Evolutionary conservation across 2,329 filamentous ascomycete genomes (phyloP).

Genomic region (Talaromyces sp.): DNA sequence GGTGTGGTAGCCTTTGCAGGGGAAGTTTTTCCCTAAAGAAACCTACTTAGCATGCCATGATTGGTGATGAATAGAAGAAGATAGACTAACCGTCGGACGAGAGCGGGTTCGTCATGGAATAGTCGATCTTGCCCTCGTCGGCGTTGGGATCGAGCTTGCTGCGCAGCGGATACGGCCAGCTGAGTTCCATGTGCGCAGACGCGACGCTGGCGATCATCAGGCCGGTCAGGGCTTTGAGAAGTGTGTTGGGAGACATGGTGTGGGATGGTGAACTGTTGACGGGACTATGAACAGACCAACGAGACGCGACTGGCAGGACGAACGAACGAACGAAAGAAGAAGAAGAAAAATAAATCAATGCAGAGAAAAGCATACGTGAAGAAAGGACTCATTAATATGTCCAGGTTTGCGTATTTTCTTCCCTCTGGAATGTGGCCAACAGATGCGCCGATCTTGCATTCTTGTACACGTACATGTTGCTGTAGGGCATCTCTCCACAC

Average conservation of each 20-base stretch:
- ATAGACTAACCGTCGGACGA: constrained; percentile 5
- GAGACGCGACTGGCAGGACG: not conserved
- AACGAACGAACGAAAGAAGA: not conserved
- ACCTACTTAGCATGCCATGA: not conserved
- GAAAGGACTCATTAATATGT: not conserved
- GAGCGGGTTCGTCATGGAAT: constrained; percentile 67
- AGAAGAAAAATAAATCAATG: not conserved
- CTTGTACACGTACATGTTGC: not conserved
- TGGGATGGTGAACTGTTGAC: not conserved
- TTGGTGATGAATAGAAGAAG: not conserved
- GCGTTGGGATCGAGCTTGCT: constrained; percentile 45
- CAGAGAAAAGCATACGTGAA: not conserved
- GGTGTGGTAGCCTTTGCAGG: constrained; percentile 65
- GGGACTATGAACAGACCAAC: not conserved
- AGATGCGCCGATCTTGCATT: constrained; percentile 1
- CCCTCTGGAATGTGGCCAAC: not conserved
- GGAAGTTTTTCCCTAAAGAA: constrained; percentile 58
- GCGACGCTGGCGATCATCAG: not conserved
- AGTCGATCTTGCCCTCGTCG: constrained; percentile 52
- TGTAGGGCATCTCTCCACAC: not conserved
- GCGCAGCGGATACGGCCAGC: constrained; percentile 49
- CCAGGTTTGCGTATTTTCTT: not conserved
- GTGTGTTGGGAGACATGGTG: not conserved
- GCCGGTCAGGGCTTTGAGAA: not conserved
- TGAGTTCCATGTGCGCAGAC: constrained; percentile 52